Evolutionary conservation across 441 rosid species (phyloP), one percentile per base, ranked within the genome.

Genomic region (Arabidopsis hybrid): DNA sequence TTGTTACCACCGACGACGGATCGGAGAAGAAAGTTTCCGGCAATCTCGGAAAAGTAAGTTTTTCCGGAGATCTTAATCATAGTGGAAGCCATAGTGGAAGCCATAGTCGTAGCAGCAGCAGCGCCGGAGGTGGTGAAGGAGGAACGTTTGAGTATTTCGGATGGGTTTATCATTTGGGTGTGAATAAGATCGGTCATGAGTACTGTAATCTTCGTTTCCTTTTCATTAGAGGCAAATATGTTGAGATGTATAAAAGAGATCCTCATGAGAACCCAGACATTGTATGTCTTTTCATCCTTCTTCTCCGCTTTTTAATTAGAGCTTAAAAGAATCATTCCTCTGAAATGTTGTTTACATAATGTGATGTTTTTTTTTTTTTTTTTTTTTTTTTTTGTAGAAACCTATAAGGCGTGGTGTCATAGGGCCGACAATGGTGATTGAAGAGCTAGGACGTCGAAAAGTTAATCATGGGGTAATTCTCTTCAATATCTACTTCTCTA

Each of bases 241-340:
- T 94, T n/a, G 83, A 86, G 86, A 87, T 94, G 99, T 92, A 90
- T 79, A 94, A 85, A 78, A 87, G 91, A 65, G 94, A 94, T 80
- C 97, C 99, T 68, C 95, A 88, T n/a, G 92, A 90, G 71, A 83
- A 80, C 49, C 94, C 94, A 10, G 96, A 92, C 79, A 86, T 88
- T 83, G 99, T 94, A 87, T 72, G 85, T n/a, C 3, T 17, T 49
- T 49, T 49, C 5, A 4, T 21, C 7, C 32, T 5, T 51, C 32
- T 51, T 17, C 1, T 40, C 32, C n/a, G 26, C 26, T 21, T 21
- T 51, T 51, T 31, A 4, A 21, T 21, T 21, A 21, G 26, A 21
- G 26, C 26, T 21, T 21, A 21, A 21, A 21, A 21, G 26, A 21
- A 21, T 21, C 26, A 21, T 21, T 21, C 26, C 26, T 21, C 26